Base-by-base conservation (phyloP, 2,329 filamentous ascomycete genomes). In the Botrytis fabae region DNA sequence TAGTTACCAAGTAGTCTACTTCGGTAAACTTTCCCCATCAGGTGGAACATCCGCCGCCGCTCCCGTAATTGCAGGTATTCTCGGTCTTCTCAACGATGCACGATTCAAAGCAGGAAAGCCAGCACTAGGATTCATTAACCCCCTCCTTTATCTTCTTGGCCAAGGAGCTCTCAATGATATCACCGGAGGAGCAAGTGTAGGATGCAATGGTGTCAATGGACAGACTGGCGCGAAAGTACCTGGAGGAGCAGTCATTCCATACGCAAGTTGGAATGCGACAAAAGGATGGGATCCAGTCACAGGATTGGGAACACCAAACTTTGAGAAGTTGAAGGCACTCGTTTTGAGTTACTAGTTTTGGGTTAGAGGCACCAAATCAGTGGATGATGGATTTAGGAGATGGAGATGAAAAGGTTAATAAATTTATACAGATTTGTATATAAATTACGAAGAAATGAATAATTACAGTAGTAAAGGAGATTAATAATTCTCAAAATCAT, bases 1-100 rank as follows among this genome's bases (percentile, higher is more conserved):
- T 38, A 75, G 75, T 59, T 76, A 75, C 64, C 20, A 73, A 71
- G 70, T 75, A 22, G 59, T 76, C 57, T 72, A 74, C 22, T 22
- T 38, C 20, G 72, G 74, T 28, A 5, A n/a, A 28, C 48, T 69
- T 6, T 42, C 57, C 42, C 76, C 78, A 0, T 83, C 87, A 51
- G 84, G 83, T 40, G 87, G 87, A 7, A 87, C 85, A 2, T 85
- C 83, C 8, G 88, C 88, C 20, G 85, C 88, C 1, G 81, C 86
- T 0, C 90, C 90, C 0, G 82, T 87, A 0, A 85, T 87, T 2
- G 85, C 87, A 1, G 87, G 84, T 20, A 84, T 91, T 72, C 83
- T 92, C 54, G 83, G 86, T 4, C 83, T 92, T 6, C 82, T 92
- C 66, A 92, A 92, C 76, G 89, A 91, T 74, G 88, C 87, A 0